A percentile compares a stretch with the other conserved stretches of the same genome.
Evolutionary conservation across 2,329 filamentous ascomycete species (phyloP).

Genomic region (Xylaria sp.): DNA sequence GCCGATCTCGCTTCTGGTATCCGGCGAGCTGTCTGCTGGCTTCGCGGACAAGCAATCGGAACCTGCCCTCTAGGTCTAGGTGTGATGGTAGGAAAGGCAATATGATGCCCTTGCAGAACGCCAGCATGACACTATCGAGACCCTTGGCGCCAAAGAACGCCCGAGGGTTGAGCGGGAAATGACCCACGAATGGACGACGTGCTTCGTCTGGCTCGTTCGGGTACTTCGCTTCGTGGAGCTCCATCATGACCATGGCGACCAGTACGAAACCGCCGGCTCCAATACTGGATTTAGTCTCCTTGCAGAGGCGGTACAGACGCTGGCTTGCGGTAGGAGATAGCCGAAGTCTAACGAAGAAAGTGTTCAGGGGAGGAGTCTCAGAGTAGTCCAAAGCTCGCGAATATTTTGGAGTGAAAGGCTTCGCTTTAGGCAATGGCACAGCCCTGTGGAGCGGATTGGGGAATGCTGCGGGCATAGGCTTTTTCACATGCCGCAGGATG

Average conservation of each 20-base stretch:
- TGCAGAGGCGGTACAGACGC: constrained; percentile 39
- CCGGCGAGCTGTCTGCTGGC: constrained; percentile 32
- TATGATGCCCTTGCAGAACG: constrained; percentile 31
- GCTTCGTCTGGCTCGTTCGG: constrained; percentile 24
- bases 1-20: constrained; percentile 31
- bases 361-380: constrained; percentile 38
- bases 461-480: constrained; percentile 39
- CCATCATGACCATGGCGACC: constrained; percentile 43
- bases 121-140: constrained; percentile 34
- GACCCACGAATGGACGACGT: constrained; percentile 31
- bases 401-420: constrained; percentile 31
- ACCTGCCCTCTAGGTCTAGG: constrained; percentile 30
- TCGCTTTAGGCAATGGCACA: constrained; percentile 17
- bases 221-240: constrained; percentile 36
- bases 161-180: constrained; percentile 36
- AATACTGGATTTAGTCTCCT: constrained; percentile 39
- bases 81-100: constrained; percentile 35
- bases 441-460: constrained; percentile 40
- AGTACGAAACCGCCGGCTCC: constrained; percentile 42
- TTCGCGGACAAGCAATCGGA: constrained; percentile 34
- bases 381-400: constrained; percentile 39
- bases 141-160: constrained; percentile 30
- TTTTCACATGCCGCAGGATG: constrained; percentile 40
- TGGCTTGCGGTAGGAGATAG: constrained; percentile 31
- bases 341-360: constrained; percentile 28